phyloP scores from a whole-genome alignment of 768 basidiomycete species.

The Leccinum imitatum region DNA sequence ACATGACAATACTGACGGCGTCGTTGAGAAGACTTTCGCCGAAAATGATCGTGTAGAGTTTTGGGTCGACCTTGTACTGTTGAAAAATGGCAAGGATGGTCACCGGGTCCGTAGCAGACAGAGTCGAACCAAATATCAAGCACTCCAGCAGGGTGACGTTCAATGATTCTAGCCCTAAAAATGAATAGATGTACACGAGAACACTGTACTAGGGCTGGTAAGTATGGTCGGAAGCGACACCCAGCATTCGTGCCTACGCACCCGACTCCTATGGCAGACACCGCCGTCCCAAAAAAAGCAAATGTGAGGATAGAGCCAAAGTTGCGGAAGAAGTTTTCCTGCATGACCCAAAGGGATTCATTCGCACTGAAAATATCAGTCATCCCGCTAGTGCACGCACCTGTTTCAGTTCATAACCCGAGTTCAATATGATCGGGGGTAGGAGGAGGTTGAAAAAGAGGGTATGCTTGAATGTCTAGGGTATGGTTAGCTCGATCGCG shows the following conservation, averaged over 20 bases:
- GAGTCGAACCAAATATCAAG: slow-evolving; percentile 92
- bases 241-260: slow-evolving; percentile 40
- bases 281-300: slow-evolving; percentile 93
- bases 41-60: slow-evolving; percentile 95
- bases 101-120: slow-evolving; percentile 97
- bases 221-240: slow-evolving; percentile 26
- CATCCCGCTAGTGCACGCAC: slow-evolving; percentile 38
- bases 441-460: slow-evolving; percentile 98
- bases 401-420: slow-evolving; percentile 97
- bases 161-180: slow-evolving; percentile 87
- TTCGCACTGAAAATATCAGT: not conserved
- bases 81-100: slow-evolving; percentile 99
- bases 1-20: slow-evolving; percentile 99
- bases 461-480: slow-evolving; percentile 92
- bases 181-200: slow-evolving; percentile 92
- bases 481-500: slow-evolving; percentile 9
- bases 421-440: slow-evolving; percentile 97
- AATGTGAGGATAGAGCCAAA: slow-evolving; percentile 95
- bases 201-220: slow-evolving; percentile 65
- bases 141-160: slow-evolving; percentile 89
- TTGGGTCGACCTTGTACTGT: slow-evolving; percentile 97
- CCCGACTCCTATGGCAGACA: slow-evolving; percentile 96
- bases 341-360: slow-evolving; percentile 7
- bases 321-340: slow-evolving; percentile 99
- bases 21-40: slow-evolving; percentile 97